phyloP scores from a whole-genome alignment of 2,329 filamentous ascomycete species.

The Fusarium stilboides region DNA sequence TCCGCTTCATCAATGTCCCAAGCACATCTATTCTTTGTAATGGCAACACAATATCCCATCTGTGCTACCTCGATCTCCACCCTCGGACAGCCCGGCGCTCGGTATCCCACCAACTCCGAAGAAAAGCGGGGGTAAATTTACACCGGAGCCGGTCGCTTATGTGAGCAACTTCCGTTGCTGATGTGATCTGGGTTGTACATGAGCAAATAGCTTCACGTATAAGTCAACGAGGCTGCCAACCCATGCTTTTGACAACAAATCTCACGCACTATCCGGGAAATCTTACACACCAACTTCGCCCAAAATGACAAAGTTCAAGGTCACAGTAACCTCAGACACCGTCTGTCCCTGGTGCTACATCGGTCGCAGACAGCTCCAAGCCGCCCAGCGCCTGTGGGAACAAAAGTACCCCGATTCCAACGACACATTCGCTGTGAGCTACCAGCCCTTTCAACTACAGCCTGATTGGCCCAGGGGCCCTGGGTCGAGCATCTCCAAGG shows the following conservation, averaged over 20 bases:
- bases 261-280: not conserved
- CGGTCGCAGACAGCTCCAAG: constrained; percentile 62
- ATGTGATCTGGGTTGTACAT: constrained; percentile 29
- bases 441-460: constrained; percentile 63
- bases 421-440: constrained; percentile 72
- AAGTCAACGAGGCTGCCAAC: constrained; percentile 10
- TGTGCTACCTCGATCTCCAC: constrained; percentile 11
- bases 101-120: constrained; percentile 38
- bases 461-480: constrained; percentile 54
- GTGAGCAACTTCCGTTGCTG: constrained; percentile 30
- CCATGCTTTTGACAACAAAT: not conserved
- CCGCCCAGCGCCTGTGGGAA: constrained; percentile 61
- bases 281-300: constrained; percentile 15
- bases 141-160: constrained; percentile 27
- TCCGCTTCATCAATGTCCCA: constrained; percentile 9
- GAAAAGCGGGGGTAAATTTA: constrained; percentile 16
- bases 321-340: constrained; percentile 66
- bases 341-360: constrained; percentile 69
- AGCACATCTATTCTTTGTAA: constrained; percentile 18
- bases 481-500: constrained; percentile 55
- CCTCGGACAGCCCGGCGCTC: constrained; percentile 21
- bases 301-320: constrained; percentile 71
- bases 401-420: constrained; percentile 58
- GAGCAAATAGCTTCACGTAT: constrained; percentile 20
- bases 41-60: not conserved